phyloP scores from a whole-genome alignment of 2,329 filamentous ascomycete genomes.

The Emergomyces orientalis region DNA sequence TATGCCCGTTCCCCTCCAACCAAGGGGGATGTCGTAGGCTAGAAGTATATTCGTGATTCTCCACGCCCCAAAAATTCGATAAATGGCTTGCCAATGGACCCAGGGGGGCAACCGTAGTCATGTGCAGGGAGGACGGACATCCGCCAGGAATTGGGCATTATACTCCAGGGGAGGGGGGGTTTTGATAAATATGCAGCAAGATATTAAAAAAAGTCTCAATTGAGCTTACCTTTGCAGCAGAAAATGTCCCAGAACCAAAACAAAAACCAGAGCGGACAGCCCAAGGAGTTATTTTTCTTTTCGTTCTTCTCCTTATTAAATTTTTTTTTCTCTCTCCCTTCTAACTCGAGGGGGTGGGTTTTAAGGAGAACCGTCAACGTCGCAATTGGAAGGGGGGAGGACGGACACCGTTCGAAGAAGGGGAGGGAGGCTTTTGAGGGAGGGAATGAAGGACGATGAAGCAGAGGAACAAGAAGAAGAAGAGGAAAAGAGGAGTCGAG shows the following conservation, averaged over 20 bases:
- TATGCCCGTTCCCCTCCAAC: neutral
- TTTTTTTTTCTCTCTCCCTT: neutral
- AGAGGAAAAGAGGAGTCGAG: conserved; percentile 3
- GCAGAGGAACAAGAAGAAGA: neutral
- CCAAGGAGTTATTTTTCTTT: neutral
- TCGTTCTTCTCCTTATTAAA: neutral
- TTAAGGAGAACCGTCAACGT: neutral
- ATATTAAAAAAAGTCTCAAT: neutral
- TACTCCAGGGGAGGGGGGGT: neutral
- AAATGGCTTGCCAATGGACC: neutral
- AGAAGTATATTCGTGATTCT: neutral
- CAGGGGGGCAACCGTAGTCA: neutral
- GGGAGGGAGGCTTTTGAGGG: conserved; percentile 8
- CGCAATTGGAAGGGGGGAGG: conserved; percentile 1
- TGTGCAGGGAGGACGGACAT: neutral
- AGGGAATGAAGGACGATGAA: neutral
- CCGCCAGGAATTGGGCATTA: neutral
- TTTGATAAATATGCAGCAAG: neutral
- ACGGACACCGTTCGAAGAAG: conserved; percentile 12
- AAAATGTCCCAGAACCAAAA: neutral
- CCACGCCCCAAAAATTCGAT: neutral
- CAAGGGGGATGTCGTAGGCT: neutral
- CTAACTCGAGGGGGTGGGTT: neutral
- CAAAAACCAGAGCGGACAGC: neutral
- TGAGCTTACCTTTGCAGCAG: conserved; percentile 6